phyloP scores from a whole-genome alignment of 2,329 filamentous ascomycete species.

The Sporothrix curviconia region DNA sequence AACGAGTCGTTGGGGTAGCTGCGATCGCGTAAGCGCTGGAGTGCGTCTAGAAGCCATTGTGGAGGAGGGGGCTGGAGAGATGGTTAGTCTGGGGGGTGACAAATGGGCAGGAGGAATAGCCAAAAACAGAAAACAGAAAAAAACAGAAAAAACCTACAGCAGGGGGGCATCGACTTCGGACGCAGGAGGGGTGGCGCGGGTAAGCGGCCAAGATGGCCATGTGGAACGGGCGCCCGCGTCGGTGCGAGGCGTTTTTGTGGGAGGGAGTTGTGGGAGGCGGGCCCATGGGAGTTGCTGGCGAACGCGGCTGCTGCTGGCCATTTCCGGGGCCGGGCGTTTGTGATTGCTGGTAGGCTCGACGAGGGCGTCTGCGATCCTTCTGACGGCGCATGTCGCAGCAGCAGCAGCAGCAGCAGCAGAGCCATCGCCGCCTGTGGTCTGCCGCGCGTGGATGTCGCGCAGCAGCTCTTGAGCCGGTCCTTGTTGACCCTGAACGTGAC shows the following conservation, averaged over 20 bases:
- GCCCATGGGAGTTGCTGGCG: conserved; percentile 47
- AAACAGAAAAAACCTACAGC: conserved; percentile 47
- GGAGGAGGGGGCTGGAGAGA: conserved; percentile 71
- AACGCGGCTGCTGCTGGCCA: conserved; percentile 36
- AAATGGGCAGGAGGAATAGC: no score
- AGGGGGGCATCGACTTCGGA: conserved; percentile 48
- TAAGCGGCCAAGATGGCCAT: conserved; percentile 57
- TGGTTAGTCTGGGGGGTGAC: no score
- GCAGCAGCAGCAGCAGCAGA: background rate
- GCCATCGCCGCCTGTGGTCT: background rate
- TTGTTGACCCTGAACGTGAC: conserved; percentile 69
- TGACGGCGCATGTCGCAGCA: no score
- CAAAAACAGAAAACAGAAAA: no score
- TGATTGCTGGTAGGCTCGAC: conserved; percentile 5
- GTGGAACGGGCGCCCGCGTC: conserved; percentile 24
- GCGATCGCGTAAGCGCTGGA: conserved; percentile 61
- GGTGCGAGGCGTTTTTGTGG: conserved; percentile 20
- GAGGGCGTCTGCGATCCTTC: conserved; percentile 38
- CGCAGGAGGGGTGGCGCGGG: conserved; percentile 60
- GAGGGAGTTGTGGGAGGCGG: conserved; percentile 44
- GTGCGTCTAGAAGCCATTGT: conserved; percentile 71
- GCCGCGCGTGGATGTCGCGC: conserved; percentile 30
- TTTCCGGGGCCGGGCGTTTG: background rate
- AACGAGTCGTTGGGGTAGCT: conserved; percentile 77
- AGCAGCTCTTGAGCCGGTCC: conserved; percentile 64